A percentile compares a stretch with the other conserved stretches of the same genome.
phyloP scores from a whole-genome alignment of 768 basidiomycete genomes.

The Pleurotus citrinopileatus region DNA sequence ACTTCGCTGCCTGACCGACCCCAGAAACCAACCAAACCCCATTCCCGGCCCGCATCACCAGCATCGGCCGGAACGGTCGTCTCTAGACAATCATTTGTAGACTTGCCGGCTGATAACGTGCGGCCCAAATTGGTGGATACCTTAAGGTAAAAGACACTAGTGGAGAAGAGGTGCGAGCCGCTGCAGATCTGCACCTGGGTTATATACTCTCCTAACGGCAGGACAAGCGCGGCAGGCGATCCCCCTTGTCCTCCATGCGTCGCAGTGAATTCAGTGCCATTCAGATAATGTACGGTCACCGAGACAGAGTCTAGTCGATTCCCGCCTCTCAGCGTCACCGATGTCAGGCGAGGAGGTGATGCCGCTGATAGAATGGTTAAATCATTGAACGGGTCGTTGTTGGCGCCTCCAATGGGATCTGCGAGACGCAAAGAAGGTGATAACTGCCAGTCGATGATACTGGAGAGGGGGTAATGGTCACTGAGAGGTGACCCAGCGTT shows the following conservation, averaged over 20 bases:
- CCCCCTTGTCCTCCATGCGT: conserved; percentile 34
- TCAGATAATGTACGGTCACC: conserved; percentile 20
- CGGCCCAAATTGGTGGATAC: conserved; percentile 29
- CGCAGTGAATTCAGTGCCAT: conserved; percentile 16
- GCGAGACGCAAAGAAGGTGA: conserved; percentile 27
- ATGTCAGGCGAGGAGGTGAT: conserved; percentile 22
- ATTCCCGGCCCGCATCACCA: conserved; percentile 20
- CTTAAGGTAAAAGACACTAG: conserved; percentile 29
- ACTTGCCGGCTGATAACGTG: conserved; percentile 23
- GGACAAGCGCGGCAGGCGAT: conserved; percentile 22
- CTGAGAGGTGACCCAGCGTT: conserved; percentile 26
- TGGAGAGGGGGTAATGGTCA: conserved; percentile 33
- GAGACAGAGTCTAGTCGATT: conserved; percentile 30
- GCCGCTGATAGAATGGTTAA: conserved; percentile 19
- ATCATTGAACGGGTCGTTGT: conserved; percentile 30
- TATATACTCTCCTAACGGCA: conserved; percentile 23
- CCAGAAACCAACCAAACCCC: conserved; percentile 32
- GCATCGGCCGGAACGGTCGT: conserved; percentile 26
- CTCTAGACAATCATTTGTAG: conserved; percentile 25
- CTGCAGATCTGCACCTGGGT: conserved; percentile 23
- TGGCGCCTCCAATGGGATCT: conserved; percentile 31
- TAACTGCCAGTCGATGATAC: conserved; percentile 26
- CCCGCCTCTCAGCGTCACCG: conserved; percentile 29
- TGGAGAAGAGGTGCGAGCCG: conserved; percentile 21
- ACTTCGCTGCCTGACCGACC: conserved; percentile 28